phyloP scores from a whole-genome alignment of 345 rosid species.

The Rhodomyrtus tomentosa region DNA sequence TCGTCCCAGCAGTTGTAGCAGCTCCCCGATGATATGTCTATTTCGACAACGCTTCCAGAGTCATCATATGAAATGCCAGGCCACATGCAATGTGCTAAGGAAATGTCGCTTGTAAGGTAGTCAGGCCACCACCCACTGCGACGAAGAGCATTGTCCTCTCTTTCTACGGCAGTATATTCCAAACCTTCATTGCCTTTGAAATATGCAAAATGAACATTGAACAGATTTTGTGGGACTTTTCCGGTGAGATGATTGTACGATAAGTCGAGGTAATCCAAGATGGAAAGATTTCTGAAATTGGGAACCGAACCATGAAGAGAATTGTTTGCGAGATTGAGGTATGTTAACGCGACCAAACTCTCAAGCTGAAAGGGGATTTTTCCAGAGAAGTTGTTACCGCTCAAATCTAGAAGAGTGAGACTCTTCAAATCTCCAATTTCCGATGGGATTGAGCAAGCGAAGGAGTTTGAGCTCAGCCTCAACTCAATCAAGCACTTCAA shows the following conservation, averaged over 20 bases:
- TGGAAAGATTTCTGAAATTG: neutral
- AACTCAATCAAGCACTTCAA: neutral
- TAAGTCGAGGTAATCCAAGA: neutral
- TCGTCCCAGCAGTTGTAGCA: too few relatives aligned
- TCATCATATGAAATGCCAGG: neutral
- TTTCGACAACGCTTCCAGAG: neutral
- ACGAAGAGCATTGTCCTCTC: too few relatives aligned
- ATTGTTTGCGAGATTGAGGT: neutral
- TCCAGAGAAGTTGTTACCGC: neutral
- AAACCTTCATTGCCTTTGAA: neutral
- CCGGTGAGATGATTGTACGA: neutral
- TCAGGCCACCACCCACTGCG: too few relatives aligned
- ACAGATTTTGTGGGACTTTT: neutral
- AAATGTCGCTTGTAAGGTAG: too few relatives aligned
- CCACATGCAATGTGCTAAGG: neutral
- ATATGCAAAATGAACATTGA: accelerated
- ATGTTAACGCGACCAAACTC: neutral
- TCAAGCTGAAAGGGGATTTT: neutral
- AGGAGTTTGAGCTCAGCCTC: too few relatives aligned
- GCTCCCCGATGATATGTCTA: accelerated
- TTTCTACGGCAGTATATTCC: too few relatives aligned
- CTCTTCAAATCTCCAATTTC: neutral
- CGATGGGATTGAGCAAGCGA: neutral
- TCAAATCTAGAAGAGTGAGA: neutral
- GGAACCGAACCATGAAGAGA: neutral